Evolutionary conservation across 345 rosid species (phyloP).

Genomic region (Passiflora organensis): DNA sequence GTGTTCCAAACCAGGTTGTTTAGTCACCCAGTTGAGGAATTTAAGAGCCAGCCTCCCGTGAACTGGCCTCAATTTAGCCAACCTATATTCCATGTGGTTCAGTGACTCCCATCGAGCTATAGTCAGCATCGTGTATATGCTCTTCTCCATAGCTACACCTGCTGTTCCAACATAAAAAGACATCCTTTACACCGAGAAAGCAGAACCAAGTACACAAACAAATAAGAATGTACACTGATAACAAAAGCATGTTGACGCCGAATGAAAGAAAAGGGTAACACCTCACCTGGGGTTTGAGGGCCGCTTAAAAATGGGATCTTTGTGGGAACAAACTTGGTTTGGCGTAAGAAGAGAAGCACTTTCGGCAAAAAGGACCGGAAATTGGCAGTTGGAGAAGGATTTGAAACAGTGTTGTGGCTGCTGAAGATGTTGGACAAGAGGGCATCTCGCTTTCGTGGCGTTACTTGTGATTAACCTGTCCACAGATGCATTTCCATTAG

Average conservation of each 20-base stretch:
- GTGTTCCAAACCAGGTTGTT: slow-evolving; percentile 63
- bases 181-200: neutral
- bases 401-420: slow-evolving; percentile 17
- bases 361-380: slow-evolving; percentile 25
- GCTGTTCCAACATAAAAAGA: neutral
- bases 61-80: slow-evolving; percentile 63
- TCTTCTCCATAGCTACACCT: slow-evolving; percentile 54
- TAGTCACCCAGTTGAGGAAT: slow-evolving; percentile 67
- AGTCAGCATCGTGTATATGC: slow-evolving; percentile 68
- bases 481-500: too few relatives aligned
- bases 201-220: neutral
- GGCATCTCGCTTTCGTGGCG: neutral
- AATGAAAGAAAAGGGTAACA: neutral
- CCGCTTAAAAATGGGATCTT: slow-evolving; percentile 9
- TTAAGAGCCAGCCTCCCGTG: slow-evolving; percentile 85
- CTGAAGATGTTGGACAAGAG: slow-evolving; percentile 22
- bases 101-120: slow-evolving; percentile 85
- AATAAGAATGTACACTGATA: slow-evolving; percentile 6
- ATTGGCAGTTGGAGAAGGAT: slow-evolving; percentile 17
- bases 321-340: slow-evolving; percentile 16
- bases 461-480: too few relatives aligned
- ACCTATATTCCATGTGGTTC: slow-evolving; percentile 71
- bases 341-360: slow-evolving; percentile 18
- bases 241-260: neutral
- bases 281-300: slow-evolving; percentile 30